Base-by-base conservation (phyloP, 352 stramenopile species). In the Globisporangium emineosum region DNA sequence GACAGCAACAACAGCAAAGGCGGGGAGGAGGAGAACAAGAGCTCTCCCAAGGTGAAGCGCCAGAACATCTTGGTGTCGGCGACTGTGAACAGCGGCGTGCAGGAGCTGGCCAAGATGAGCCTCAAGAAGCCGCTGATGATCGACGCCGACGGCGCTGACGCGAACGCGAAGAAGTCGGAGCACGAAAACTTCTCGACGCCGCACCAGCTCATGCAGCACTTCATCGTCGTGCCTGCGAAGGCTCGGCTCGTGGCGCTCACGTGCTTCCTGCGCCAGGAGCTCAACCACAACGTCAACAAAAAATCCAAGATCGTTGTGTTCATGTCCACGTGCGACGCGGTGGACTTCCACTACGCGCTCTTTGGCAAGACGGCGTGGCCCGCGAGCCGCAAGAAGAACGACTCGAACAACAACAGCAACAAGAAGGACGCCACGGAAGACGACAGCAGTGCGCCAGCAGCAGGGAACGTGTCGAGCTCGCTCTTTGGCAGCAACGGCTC, bases 281-380 rank as follows among this genome's bases (percentile, higher is more conserved):
- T 93, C 40, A 76, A 64, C 43, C 73, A 75, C 67, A 71, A 64
- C 43, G 65, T 72, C 12, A 66, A 43, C 25, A 68, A 64, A 15
- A 81, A 78, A 25, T 90, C 75, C 64, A 95, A 94, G 69, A 86
- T 98, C 29, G 87, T 99, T 37, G 93, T 99, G 3, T 99, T 99
- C 75, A 88, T 99, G 73, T 97, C 93, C 8, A 99, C 96, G 10
- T 99, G 97, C 71, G 96, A 98, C 62, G 86, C 91, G 33, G 97
- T 99, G 29, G 97, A 99, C 68, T 99, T 98, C 77, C 92, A 99
- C 65, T 89, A 96, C 69, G 77, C 83, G 2, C 67, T 98, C 5
- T 97, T 99, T 64, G 73, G 86, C 57, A 94, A 94, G 65, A 92
- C 83, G 23, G 67, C 81, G 52, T 93, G 85, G 83, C 85, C 85